Conservation (phyloP, 495 filamentous ascomycete species). For the Viridothelium virens region DNA sequence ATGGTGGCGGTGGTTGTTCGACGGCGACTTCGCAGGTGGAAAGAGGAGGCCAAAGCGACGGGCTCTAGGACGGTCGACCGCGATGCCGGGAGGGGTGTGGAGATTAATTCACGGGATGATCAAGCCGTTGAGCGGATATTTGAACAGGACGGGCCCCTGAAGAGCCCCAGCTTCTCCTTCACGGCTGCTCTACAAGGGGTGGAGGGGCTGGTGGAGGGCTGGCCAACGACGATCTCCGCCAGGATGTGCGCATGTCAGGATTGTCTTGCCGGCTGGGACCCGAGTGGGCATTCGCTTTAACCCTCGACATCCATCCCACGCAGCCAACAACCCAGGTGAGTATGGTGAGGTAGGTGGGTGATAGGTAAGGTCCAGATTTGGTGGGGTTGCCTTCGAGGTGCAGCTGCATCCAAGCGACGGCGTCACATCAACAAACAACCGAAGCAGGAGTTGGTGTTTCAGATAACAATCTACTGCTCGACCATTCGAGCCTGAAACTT, state of each 20-base stretch:
- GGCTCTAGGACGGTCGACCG: neutral
- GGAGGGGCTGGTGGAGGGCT: neutral
- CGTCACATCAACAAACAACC: neutral
- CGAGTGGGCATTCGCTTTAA: neutral
- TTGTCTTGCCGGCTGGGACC: neutral
- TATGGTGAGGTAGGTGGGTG: too few species aligned
- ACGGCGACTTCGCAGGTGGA: neutral
- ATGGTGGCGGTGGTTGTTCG: neutral
- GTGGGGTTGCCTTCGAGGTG: too few species aligned
- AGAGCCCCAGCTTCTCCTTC: neutral
- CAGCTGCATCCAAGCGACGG: neutral
- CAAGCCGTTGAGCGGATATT: neutral
- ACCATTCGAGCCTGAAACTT: constrained; percentile 5
- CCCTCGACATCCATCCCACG: neutral
- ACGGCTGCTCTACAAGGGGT: neutral
- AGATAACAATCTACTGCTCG: neutral
- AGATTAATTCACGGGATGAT: neutral
- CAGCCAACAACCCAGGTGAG: neutral
- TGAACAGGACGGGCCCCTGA: constrained; percentile 3
- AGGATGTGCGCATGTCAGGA: neutral
- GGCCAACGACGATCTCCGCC: constrained; percentile 1
- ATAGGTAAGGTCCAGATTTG: neutral
- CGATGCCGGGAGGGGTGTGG: neutral
- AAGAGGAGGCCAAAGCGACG: neutral
- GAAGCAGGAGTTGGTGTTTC: constrained; percentile 12